Base-by-base conservation (phyloP, 352 stramenopile species). In the Ophiocytium majus region DNA sequence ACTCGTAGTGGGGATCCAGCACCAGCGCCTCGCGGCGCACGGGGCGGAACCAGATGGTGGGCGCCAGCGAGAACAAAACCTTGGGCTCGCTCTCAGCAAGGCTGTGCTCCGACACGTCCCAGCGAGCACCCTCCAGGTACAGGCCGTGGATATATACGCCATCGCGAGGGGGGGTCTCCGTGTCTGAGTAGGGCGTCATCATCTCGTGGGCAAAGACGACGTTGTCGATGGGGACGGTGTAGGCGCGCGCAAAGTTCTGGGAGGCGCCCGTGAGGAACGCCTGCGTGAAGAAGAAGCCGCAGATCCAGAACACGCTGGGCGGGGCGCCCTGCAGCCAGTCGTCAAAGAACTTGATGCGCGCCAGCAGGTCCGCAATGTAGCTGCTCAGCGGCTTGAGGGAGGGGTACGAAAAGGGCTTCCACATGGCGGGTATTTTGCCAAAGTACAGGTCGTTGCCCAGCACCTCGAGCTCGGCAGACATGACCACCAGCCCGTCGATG, bases 221-320 rank as follows among this genome's bases (percentile, higher is more conserved):
- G 83, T 96, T 92, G 83, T 97, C 94, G 85, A 97, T 97, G 32
- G 94, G 94, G 28, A 97, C 91, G n/a, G 94, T 93, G 86, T 97
- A 93, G 75, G 95, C 95, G 9, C 94, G 91, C 0, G 94, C 94
- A 88, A 93, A 98, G 85, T 97, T 98, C 84, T 98, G 94, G 83
- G 94, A 92, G 0, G 93, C 95, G 49, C 94, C 94, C 0, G 94
- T 97, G 83, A 98, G 94, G 80, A 98, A 98, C 0, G 94, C 94
- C 85, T 97, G 94, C 1, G 94, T 96, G 90, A 97, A 97, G 90
- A 97, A 97, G 87, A 97, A 97, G 0, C 93, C 93, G 28, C 93
- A 96, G 78, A 97, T 90, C 94, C 94, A 97, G 86, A 94, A 97
- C 0, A 96, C 91, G 0, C 93, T 86, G 0, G 94, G 94, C 28